phyloP scores from a whole-genome alignment of 1,139 yeast species.

The Candida glucosophila region DNA sequence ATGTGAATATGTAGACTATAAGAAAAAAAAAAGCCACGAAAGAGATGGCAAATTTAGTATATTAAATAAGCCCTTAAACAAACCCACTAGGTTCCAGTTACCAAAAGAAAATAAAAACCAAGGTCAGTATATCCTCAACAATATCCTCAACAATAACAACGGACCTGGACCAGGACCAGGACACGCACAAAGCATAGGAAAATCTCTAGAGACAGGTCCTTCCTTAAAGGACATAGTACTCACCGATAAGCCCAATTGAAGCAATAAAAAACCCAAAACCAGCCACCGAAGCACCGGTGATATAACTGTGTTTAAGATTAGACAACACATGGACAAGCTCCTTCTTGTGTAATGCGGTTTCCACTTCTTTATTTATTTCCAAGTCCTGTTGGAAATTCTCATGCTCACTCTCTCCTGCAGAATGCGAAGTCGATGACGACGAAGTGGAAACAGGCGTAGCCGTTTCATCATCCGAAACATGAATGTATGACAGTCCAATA shows the following conservation, averaged over 20 bases:
- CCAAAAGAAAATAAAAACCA: neutral
- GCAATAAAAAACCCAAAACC: constrained; percentile 36
- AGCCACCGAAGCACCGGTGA: constrained; percentile 28
- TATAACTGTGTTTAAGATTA: constrained; percentile 21
- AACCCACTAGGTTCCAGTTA: too few relatives aligned
- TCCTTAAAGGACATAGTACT: constrained; percentile 20
- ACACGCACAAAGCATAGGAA: constrained; percentile 1
- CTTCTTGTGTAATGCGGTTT: constrained; percentile 31
- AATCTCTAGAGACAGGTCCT: constrained; percentile 1
- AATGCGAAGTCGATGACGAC: constrained; percentile 24
- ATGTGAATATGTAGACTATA: too few relatives aligned
- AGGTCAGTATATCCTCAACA: neutral
- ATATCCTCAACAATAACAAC: neutral
- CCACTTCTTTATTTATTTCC: constrained; percentile 34
- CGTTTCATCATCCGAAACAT: constrained; percentile 38
- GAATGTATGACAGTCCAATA: constrained; percentile 43
- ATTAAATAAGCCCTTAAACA: too few relatives aligned
- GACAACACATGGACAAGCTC: constrained; percentile 26
- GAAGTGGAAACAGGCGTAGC: constrained; percentile 23
- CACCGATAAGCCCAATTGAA: constrained; percentile 43
- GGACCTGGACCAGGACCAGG: neutral
- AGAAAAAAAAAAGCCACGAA: too few relatives aligned
- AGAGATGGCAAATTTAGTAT: too few relatives aligned
- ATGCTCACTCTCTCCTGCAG: constrained; percentile 11
- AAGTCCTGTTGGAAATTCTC: constrained; percentile 10